These are phyloP conservation scores for Puya raimondii DNA, from an alignment of 176 grass and related monocot species.

Conservation along the genomic window DNA sequence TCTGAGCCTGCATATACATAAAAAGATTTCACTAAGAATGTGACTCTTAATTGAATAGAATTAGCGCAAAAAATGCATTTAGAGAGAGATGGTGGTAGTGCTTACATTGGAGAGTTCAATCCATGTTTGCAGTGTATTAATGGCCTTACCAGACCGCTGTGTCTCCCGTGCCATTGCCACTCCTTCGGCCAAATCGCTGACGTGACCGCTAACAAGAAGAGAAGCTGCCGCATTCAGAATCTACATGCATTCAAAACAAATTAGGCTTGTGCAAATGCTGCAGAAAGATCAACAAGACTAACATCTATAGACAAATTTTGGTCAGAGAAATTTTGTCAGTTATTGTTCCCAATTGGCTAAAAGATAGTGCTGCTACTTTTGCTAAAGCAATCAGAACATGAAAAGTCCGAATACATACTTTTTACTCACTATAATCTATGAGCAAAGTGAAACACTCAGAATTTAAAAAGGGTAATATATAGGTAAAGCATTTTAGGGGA, in stretches of 20 bases:
- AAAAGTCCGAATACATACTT: neutral
- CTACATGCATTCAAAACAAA: constrained; percentile 21
- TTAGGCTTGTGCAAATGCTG: neutral
- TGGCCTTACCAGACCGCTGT: constrained; percentile 67
- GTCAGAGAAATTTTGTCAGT: neutral
- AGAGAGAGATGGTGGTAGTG: neutral
- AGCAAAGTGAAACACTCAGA: too few species aligned
- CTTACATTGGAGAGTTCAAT: constrained; percentile 67
- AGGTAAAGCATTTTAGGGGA: too few species aligned
- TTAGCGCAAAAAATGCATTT: neutral
- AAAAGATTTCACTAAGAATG: constrained; percentile 3
- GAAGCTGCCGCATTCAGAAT: constrained; percentile 80
- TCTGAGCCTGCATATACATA: constrained; percentile 17
- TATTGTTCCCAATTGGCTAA: neutral
- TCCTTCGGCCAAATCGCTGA: constrained; percentile 54
- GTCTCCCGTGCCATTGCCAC: constrained; percentile 70
- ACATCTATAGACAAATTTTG: neutral
- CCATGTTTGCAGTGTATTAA: constrained; percentile 75
- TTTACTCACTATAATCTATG: neutral
- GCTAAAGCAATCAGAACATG: neutral
- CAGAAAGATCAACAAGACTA: too few species aligned
- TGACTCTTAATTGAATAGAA: neutral
- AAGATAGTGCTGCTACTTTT: neutral
- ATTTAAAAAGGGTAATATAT: too few species aligned
- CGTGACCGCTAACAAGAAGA: constrained; percentile 72